Evolutionary conservation across 331 rosid genomes (phyloP), one percentile per base, ranked within the genome.

Genomic region (Prunus yedoensis): DNA sequence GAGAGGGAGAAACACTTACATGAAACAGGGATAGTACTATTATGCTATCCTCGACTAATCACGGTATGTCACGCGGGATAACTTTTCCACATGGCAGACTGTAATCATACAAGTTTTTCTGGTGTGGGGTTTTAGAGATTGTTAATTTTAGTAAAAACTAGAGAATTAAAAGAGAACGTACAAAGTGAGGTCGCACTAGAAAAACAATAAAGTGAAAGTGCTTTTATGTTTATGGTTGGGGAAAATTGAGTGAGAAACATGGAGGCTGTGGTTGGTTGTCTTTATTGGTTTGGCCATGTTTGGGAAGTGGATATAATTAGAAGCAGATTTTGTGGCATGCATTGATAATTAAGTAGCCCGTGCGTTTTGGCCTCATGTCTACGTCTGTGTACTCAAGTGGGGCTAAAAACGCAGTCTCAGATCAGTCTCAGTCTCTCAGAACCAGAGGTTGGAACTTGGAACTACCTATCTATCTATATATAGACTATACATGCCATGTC

Each of bases 391-490:
- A 38, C 43, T 38, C 43, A 38, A 38, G 88, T 49, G 87, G 87
- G 73, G 73, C 78, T 61, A 41, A 56, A 77, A 79, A 50, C 38
- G 74, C 78, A 71, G 81, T 66, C 68, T 60, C 65, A 56, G 66
- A 35, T 51, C 51, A 47, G 51, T 35, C 60, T 59, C 10, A 38
- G 66, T 54, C 52, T 54, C 45, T 73, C 68, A 46, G 49, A 74
- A 60, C 77, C 83, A 74, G 82, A 67, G 88, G 82, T 90, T 86
- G 90, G 91, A 88, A 90, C 93, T 90, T 88, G 96, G 60, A 88
- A 83, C 88, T 81, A 74, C 15, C 52, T 47, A 47, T 13, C 43
- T 47, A 47, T 47, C 52, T 35, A 47, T 35, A 35, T 5, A 35
- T 35, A 35, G 41, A 35, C 8, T 35, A 5, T 49, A 66, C 3